Conservation (phyloP, 768 basidiomycete species). For the Rhodotorula sphaerocarpa region DNA sequence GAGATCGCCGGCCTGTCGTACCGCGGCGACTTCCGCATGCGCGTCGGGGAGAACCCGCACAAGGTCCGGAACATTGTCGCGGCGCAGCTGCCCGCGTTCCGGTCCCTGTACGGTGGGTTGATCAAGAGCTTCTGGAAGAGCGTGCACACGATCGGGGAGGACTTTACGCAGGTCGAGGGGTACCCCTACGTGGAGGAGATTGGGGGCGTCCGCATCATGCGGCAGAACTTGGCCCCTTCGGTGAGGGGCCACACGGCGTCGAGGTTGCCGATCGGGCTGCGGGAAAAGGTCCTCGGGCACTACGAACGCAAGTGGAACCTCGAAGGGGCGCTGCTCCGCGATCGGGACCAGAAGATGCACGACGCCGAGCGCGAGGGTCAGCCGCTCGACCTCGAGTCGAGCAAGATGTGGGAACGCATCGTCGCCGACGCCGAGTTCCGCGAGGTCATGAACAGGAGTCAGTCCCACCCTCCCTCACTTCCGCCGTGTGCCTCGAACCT, state of each 20-base stretch:
- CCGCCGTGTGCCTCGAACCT: no score
- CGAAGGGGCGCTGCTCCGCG: conserved; percentile 15
- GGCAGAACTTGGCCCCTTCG: conserved; percentile 64
- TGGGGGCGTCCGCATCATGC: conserved; percentile 21
- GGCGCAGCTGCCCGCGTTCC: conserved; percentile 72
- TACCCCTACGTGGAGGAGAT: background rate
- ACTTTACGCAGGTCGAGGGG: background rate
- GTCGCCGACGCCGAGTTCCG: conserved; percentile 33
- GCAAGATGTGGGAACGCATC: conserved; percentile 33
- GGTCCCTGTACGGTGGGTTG: conserved; percentile 65
- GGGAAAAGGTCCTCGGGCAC: conserved; percentile 32
- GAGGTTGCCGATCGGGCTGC: conserved; percentile 33
- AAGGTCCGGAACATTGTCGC: conserved; percentile 92
- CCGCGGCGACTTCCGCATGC: conserved; percentile 82
- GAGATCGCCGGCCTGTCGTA: conserved; percentile 81
- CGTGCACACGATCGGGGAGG: conserved; percentile 36
- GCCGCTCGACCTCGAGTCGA: conserved; percentile 18
- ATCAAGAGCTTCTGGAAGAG: conserved; percentile 37
- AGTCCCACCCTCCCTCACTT: conserved; percentile 3
- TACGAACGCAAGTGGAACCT: conserved; percentile 37
- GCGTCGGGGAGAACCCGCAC: conserved; percentile 74
- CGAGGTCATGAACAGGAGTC: conserved; percentile 28
- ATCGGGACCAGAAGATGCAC: conserved; percentile 13
- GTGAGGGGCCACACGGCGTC: conserved; percentile 65
- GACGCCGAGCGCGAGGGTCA: background rate